Evolutionary conservation across 1,139 yeast genomes (phyloP), one percentile per base, ranked within the genome.

Genomic region (Zygosaccharomyces pseudobailii): DNA sequence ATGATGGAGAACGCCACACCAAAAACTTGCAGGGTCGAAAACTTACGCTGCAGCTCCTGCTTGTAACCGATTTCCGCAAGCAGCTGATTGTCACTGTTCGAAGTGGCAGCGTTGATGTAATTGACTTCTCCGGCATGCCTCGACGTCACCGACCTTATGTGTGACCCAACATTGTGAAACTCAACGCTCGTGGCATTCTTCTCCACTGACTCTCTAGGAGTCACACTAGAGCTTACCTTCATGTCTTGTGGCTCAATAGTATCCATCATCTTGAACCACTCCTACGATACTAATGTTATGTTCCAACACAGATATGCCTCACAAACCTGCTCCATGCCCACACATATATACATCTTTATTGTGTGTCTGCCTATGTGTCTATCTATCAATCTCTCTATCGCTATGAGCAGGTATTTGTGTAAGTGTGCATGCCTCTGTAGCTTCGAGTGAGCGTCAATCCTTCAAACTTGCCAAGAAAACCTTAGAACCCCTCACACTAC

Each of bases 1-100:
- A 77, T 74, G 50, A 76, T 74, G 32, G 78, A 72, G 55, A 75
- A 76, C 2, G 79, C 79, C 43, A 76, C 72, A 47, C 67, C 79
- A 55, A 76, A 76, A 28, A 74, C 77, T 53, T 76, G 79, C 7
- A 75, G 25, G 1, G 76, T 73, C 6, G 74, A 65, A 56, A 74
- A 76, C 40, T 70, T 72, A 56, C 81, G 67, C 47, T 65, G 66
- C 54, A 76, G 62, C 51, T 76, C 80, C 47, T 74, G 78, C 56
- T 75, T 75, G 56, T 76, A 75, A 8, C 81, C 80, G 51, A 78
- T 75, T 48, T 77, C 79, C 9, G 79, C 79, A 49, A 78, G 64
- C 40, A 78, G 64, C 39, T 75, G 79, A 23, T 65, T 75, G 59
- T 78, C 82, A 51, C 51, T 59, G 34, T 54, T 51, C 6, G 55